Evolutionary conservation across 805 yeast genomes (phyloP).

Genomic region (Candida stauntonica): DNA sequence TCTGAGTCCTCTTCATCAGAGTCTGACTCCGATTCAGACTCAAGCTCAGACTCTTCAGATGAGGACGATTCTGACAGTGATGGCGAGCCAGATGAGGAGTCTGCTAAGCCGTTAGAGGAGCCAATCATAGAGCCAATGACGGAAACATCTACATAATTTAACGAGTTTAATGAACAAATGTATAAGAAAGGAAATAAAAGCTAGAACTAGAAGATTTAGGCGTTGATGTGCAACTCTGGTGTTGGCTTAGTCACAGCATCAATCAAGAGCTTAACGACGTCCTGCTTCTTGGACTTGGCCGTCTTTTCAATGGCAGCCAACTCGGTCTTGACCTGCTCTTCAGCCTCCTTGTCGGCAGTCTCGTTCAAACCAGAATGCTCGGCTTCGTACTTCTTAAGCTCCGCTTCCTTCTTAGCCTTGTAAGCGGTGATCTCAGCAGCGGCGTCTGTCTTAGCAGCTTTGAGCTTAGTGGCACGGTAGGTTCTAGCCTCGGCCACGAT

Average conservation of each 20-base stretch:
- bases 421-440: slow-evolving; percentile 82
- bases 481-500: slow-evolving; percentile 91
- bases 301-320: slow-evolving; percentile 62
- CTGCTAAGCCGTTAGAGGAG: slow-evolving; percentile 8
- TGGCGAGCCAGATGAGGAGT: slow-evolving; percentile 21
- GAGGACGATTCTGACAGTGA: slow-evolving; percentile 10
- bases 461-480: slow-evolving; percentile 81
- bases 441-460: slow-evolving; percentile 94
- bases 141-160: background rate
- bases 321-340: slow-evolving; percentile 63
- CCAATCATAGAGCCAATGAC: slow-evolving; percentile 32
- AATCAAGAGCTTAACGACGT: slow-evolving; percentile 71
- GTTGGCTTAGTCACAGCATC: slow-evolving; percentile 76
- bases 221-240: slow-evolving; percentile 82
- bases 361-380: slow-evolving; percentile 75
- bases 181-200: background rate
- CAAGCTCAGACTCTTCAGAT: slow-evolving; percentile 5
- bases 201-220: slow-evolving; percentile 28
- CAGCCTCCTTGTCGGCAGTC: slow-evolving; percentile 76
- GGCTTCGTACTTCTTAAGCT: slow-evolving; percentile 66
- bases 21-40: slow-evolving; percentile 10
- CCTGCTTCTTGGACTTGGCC: slow-evolving; percentile 56
- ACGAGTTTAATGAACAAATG: background rate
- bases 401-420: slow-evolving; percentile 77
- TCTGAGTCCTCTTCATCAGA: slow-evolving; percentile 16